A percentile compares a stretch with the other conserved stretches of the same genome.
Conservation (phyloP, 2,329 filamentous ascomycete species). For the Venturia oleaginea region DNA sequence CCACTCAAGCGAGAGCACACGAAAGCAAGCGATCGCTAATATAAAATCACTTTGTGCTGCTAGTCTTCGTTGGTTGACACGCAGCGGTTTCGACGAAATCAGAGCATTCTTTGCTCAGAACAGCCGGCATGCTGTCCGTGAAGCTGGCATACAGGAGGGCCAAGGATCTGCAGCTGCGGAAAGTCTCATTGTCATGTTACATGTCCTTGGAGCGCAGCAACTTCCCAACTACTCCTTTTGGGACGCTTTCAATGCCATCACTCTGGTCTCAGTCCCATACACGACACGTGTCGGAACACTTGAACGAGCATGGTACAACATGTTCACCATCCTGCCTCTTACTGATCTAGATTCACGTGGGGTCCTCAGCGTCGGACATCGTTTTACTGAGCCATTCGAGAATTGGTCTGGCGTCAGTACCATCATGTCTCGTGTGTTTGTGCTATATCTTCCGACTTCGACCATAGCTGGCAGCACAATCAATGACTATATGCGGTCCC, state of each 20-base stretch:
- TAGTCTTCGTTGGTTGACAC: not conserved
- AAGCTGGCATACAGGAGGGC: slow-evolving; percentile 39
- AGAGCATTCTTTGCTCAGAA: slow-evolving; percentile 38
- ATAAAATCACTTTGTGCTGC: not conserved
- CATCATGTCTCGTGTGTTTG: slow-evolving; percentile 39
- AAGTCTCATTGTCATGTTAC: slow-evolving; percentile 38
- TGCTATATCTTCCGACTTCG: slow-evolving; percentile 36
- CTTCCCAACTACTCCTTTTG: slow-evolving; percentile 32
- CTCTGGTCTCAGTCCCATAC: slow-evolving; percentile 18
- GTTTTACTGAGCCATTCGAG: slow-evolving; percentile 32
- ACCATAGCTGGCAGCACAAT: slow-evolving; percentile 34
- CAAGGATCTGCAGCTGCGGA: slow-evolving; percentile 35
- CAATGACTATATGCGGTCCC: slow-evolving; percentile 45
- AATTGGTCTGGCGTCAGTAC: slow-evolving; percentile 43
- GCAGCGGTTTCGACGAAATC: slow-evolving; percentile 19
- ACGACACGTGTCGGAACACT: slow-evolving; percentile 24
- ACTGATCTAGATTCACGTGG: slow-evolving; percentile 44
- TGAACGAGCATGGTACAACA: slow-evolving; percentile 32
- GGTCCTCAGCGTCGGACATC: slow-evolving; percentile 32
- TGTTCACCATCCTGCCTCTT: slow-evolving; percentile 46
- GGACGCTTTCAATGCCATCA: slow-evolving; percentile 32
- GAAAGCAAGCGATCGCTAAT: not conserved
- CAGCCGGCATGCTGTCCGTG: slow-evolving; percentile 31
- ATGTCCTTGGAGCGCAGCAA: slow-evolving; percentile 29
- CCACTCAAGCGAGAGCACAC: not conserved